Conservation (phyloP, 2,329 filamentous ascomycete genomes). For the Hymenoscyphus albidus region DNA sequence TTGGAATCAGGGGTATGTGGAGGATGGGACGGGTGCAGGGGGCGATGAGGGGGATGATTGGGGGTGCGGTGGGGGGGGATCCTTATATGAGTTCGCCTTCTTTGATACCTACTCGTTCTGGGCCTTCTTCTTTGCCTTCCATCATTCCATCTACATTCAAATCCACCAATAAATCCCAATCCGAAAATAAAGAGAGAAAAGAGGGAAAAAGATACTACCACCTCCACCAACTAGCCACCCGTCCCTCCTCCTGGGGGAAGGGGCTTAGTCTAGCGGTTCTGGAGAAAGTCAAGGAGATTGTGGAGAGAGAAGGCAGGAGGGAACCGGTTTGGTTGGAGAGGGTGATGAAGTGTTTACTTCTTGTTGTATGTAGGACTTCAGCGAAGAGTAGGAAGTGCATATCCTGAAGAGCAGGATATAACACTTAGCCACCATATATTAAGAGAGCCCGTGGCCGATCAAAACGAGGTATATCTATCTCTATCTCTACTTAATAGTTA, state of each 20-base stretch:
- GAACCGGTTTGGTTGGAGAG: neutral
- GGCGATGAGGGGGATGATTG: neutral
- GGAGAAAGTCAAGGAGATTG: neutral
- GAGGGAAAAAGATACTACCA: neutral
- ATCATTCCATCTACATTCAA: neutral
- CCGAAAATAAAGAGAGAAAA: too few relatives aligned
- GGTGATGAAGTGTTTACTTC: too few relatives aligned
- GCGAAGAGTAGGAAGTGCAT: too few relatives aligned
- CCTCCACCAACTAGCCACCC: neutral
- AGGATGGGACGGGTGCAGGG: neutral
- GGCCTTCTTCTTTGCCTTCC: too few relatives aligned
- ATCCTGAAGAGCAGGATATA: too few relatives aligned
- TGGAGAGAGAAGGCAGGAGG: neutral
- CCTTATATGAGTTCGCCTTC: neutral
- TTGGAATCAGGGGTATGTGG: neutral
- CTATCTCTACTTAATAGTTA: too few relatives aligned
- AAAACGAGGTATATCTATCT: too few relatives aligned
- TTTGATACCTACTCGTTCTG: too few relatives aligned
- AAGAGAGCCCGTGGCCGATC: too few relatives aligned
- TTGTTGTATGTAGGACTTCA: too few relatives aligned
- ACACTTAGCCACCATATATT: too few relatives aligned
- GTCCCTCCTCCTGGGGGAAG: neutral
- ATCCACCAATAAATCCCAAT: too few relatives aligned
- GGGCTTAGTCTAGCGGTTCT: neutral
- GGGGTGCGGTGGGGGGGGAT: neutral